Conservation (phyloP, 1,139 yeast genomes). For the Yamadazyma songkhlaensis region DNA sequence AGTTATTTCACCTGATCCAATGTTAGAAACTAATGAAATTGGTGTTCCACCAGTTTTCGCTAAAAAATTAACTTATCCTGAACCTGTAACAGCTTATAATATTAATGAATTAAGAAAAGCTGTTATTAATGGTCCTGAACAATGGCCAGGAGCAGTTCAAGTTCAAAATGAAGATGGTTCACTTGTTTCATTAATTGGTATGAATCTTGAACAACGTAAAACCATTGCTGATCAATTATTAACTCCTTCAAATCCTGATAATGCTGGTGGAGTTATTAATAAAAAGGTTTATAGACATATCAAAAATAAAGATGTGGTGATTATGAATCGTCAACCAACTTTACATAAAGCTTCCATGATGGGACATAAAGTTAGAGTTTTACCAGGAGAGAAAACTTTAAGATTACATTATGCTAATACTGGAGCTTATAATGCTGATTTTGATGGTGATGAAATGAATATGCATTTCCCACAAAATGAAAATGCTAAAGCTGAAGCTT, state of each 20-base stretch:
- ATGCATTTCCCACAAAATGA: conserved; percentile 99
- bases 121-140: conserved; percentile 94
- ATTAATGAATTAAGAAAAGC: conserved; percentile 90
- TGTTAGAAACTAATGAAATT: conserved; percentile 93
- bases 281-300: conserved; percentile 95
- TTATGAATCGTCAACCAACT: conserved; percentile 99
- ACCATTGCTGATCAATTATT: conserved; percentile 93
- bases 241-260: conserved; percentile 66
- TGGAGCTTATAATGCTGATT: conserved; percentile 98
- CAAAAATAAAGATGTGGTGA: conserved; percentile 89
- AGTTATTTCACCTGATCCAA: conserved; percentile 98
- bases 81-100: conserved; percentile 95
- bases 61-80: conserved; percentile 91
- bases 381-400: conserved; percentile 95
- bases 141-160: conserved; percentile 98
- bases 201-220: conserved; percentile 91
- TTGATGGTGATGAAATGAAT: conserved; percentile 99
- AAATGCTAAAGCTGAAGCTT: conserved; percentile 95
- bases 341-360: conserved; percentile 99
- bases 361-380: conserved; percentile 97
- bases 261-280: conserved; percentile 55
- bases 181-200: conserved; percentile 74
- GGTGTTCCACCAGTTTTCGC: conserved; percentile 99
- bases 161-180: conserved; percentile 97
- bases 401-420: conserved; percentile 98